A percentile compares a stretch with the other conserved stretches of the same genome.
phyloP scores from a whole-genome alignment of 305 asterid species.

The Fraxinus latifolia region DNA sequence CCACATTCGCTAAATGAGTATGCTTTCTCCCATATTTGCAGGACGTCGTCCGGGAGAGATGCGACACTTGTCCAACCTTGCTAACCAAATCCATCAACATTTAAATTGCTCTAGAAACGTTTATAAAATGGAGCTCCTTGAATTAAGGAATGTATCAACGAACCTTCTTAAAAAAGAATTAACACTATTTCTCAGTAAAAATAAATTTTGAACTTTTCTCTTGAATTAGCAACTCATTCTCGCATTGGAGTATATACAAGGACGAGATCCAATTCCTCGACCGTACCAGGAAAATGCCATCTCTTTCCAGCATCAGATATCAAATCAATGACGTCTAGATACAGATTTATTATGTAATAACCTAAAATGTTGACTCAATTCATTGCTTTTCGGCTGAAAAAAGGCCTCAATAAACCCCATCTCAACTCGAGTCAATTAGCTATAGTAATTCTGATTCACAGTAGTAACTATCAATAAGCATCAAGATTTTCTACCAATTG shows the following conservation, averaged over 20 bases:
- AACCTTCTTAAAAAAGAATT: background rate
- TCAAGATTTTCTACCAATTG: constrained; percentile 16
- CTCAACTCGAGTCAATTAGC: background rate
- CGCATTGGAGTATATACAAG: background rate
- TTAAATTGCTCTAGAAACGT: background rate
- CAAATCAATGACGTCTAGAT: background rate
- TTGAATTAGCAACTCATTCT: background rate
- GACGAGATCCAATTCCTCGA: background rate
- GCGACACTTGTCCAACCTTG: background rate
- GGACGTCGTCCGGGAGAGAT: background rate
- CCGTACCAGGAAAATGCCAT: background rate
- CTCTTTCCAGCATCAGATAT: background rate
- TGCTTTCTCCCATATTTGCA: background rate
- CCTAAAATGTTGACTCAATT: background rate
- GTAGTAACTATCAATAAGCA: background rate
- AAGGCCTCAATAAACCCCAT: background rate
- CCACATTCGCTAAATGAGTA: background rate
- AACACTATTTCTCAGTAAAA: background rate
- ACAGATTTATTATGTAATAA: background rate
- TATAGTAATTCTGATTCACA: background rate
- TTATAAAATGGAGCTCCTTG: background rate
- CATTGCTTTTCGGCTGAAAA: background rate
- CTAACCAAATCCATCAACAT: background rate
- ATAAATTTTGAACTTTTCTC: background rate
- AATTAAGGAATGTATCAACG: no score